These are phyloP conservation scores for Cryptosporidium bovis DNA, from an alignment of 169 alveolate species.

Conservation along the genomic window DNA sequence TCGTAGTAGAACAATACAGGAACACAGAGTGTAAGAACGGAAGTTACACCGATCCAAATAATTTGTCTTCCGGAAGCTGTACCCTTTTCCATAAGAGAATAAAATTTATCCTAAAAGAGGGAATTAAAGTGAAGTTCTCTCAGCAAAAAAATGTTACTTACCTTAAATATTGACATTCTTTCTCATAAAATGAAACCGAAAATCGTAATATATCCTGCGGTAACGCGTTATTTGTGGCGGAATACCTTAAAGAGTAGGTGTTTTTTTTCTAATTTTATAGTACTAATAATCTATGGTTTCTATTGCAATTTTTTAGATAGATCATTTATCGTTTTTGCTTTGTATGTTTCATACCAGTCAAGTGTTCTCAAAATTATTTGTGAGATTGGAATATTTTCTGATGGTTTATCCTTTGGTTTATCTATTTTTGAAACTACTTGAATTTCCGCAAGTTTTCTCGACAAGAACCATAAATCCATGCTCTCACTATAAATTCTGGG, in stretches of 20 bases:
- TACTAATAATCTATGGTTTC: neutral
- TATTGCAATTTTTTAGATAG: neutral
- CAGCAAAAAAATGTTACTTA: constrained; percentile 7
- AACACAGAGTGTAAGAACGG: constrained; percentile 76
- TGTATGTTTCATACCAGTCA: constrained; percentile 45
- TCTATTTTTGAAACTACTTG: neutral
- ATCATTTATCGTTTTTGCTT: neutral
- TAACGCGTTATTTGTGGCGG: too few species aligned
- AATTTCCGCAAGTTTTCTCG: constrained; percentile 3
- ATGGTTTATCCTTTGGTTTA: neutral
- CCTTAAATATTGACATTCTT: constrained; percentile 15
- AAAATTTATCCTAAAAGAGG: neutral
- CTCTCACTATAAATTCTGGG: neutral
- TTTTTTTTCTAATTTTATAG: neutral
- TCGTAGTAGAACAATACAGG: constrained; percentile 81
- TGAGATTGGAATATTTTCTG: neutral
- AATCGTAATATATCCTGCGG: too few species aligned
- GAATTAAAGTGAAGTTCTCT: neutral
- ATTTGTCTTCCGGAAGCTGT: constrained; percentile 6
- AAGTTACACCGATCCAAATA: constrained; percentile 77
- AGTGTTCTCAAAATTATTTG: constrained; percentile 46
- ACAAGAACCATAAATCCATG: constrained; percentile 55
- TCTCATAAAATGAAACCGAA: neutral
- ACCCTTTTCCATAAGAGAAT: neutral
- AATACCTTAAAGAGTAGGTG: neutral